Percentiles rank a stretch among this genome's conserved stretches.
Evolutionary conservation across 352 stramenopile genomes (phyloP).

Genomic region (Phytophthora foliorum): DNA sequence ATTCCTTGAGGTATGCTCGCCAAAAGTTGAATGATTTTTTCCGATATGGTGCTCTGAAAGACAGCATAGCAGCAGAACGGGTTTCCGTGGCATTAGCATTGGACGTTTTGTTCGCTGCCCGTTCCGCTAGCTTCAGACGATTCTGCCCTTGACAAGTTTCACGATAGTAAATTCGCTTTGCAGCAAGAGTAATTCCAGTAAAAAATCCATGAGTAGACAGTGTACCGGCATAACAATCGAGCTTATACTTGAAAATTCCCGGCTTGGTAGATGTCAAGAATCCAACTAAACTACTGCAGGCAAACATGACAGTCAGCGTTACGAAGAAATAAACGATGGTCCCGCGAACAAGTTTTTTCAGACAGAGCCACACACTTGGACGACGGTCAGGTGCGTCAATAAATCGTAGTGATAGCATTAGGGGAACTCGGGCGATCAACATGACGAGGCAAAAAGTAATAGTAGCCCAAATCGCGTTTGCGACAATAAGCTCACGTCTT

Average conservation of each 20-base stretch:
- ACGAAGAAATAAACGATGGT: constrained; percentile 16
- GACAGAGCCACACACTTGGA: constrained; percentile 22
- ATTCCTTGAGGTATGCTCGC: constrained; percentile 20
- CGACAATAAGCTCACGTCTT: constrained; percentile 14
- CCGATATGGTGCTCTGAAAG: neutral
- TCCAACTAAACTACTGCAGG: constrained; percentile 6
- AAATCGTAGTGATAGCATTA: constrained; percentile 23
- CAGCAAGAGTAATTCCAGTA: constrained; percentile 13
- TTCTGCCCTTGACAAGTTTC: constrained; percentile 25
- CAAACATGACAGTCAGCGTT: constrained; percentile 10
- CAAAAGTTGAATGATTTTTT: constrained; percentile 10
- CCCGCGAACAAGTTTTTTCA: constrained; percentile 17
- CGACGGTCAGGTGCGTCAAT: constrained; percentile 11
- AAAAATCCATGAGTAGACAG: constrained; percentile 15
- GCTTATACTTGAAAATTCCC: constrained; percentile 23
- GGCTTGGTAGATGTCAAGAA: constrained; percentile 12
- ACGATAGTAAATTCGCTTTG: constrained; percentile 22
- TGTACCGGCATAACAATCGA: constrained; percentile 20
- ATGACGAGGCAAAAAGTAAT: constrained; percentile 22
- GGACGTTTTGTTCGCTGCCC: neutral
- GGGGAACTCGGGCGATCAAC: constrained; percentile 10
- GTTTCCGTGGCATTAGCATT: neutral
- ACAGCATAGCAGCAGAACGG: neutral
- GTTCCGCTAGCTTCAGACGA: constrained; percentile 1
- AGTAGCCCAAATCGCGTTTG: constrained; percentile 18